Percentiles rank a stretch among this genome's conserved stretches.
Conservation (phyloP, 306 rosid genomes). For the Corylus avellana region DNA sequence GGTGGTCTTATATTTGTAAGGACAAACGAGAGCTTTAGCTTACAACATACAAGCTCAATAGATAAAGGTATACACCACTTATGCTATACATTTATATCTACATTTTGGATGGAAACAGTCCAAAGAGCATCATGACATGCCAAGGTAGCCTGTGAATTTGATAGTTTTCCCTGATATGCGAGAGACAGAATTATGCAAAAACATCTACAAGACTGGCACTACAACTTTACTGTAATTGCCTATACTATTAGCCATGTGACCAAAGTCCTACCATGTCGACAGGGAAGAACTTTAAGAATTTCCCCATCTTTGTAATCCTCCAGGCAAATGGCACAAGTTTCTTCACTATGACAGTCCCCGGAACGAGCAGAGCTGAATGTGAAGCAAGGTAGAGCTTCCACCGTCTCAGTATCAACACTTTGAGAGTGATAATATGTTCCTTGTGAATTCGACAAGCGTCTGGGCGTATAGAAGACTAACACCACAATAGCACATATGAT, state of each 20-base stretch:
- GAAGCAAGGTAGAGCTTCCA: constrained; percentile 40
- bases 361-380: constrained; percentile 24
- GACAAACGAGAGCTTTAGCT: background rate
- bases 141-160: background rate
- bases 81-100: background rate
- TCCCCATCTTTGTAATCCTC: constrained; percentile 48
- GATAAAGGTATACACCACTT: background rate
- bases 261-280: constrained; percentile 34
- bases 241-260: background rate
- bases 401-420: constrained; percentile 33
- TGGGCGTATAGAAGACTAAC: constrained; percentile 29
- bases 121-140: constrained; percentile 3
- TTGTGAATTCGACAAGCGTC: constrained; percentile 24
- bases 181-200: background rate
- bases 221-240: background rate
- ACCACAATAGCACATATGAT: constrained; percentile 32
- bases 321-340: constrained; percentile 51
- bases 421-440: constrained; percentile 25
- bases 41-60: background rate
- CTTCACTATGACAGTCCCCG: constrained; percentile 26
- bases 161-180: background rate
- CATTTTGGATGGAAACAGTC: background rate
- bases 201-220: background rate
- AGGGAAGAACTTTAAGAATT: constrained; percentile 42
- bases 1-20: background rate